phyloP scores from a whole-genome alignment of 2,329 filamentous ascomycete genomes.

The Neopestalotiopsis rosae region DNA sequence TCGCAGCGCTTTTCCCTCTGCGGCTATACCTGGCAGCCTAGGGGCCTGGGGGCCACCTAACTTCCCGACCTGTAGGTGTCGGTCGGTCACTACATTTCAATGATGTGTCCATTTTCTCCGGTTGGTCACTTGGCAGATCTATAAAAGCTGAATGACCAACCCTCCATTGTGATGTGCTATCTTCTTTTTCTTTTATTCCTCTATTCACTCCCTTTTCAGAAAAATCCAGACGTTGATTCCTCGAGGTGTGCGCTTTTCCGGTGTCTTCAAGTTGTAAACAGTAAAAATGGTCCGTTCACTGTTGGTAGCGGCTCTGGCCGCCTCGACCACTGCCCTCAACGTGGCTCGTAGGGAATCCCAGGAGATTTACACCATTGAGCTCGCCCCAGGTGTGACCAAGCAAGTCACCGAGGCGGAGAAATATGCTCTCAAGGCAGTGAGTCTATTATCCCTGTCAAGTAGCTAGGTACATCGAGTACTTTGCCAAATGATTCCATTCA shows the following conservation, averaged over 20 bases:
- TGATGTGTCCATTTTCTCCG: no score
- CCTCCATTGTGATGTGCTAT: no score
- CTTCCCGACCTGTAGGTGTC: background rate
- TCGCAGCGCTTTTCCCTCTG: background rate
- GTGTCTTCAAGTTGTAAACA: background rate
- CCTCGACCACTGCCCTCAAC: slow-evolving; percentile 26
- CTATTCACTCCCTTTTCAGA: background rate
- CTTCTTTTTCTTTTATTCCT: background rate
- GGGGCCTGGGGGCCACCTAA: background rate
- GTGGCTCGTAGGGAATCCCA: slow-evolving; percentile 24
- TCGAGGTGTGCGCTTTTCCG: background rate
- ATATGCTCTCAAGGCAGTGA: slow-evolving; percentile 70
- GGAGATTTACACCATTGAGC: slow-evolving; percentile 54
- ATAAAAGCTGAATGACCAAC: no score
- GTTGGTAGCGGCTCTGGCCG: slow-evolving; percentile 29
- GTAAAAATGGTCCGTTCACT: slow-evolving; percentile 29
- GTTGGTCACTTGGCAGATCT: no score
- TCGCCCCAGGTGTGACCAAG: slow-evolving; percentile 68
- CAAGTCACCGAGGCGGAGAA: slow-evolving; percentile 79
- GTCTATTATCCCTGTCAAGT: slow-evolving; percentile 26
- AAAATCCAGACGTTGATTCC: background rate
- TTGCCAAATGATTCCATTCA: no score
- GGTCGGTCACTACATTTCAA: no score
- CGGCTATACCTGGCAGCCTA: background rate
- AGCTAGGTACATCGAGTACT: background rate